A percentile compares a stretch with the other conserved stretches of the same genome.
Conservation (phyloP, 2,329 filamentous ascomycete genomes). For the Apiospora pterosperma region DNA sequence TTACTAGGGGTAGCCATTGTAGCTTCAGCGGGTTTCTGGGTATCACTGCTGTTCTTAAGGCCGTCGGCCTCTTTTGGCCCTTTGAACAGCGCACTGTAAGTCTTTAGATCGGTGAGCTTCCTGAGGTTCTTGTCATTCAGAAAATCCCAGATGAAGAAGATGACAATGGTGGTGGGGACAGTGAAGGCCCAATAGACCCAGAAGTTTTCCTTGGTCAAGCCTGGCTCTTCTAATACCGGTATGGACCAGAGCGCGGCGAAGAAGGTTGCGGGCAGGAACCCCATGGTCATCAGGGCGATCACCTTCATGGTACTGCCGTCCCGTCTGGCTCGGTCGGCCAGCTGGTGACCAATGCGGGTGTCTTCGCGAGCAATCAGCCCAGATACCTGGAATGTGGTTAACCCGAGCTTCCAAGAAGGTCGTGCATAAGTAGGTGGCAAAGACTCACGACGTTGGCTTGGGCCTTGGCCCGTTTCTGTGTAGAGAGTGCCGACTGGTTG, state of each 20-base stretch:
- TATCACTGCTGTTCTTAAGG: not conserved
- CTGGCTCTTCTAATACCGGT: slow-evolving; percentile 6
- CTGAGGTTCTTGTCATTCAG: slow-evolving; percentile 4
- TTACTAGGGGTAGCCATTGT: not conserved
- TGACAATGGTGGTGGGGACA: slow-evolving; percentile 2
- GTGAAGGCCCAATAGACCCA: slow-evolving; percentile 12
- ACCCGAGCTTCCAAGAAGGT: too few relatives aligned
- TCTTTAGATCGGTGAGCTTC: not conserved
- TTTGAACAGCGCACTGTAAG: not conserved
- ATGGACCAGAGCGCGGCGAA: slow-evolving; percentile 28
- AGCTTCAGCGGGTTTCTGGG: not conserved
- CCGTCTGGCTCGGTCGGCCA: slow-evolving; percentile 20
- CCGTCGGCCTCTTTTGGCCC: not conserved
- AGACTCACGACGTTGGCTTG: slow-evolving; percentile 9
- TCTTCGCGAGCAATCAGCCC: slow-evolving; percentile 4
- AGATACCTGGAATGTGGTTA: not conserved
- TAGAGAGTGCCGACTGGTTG: slow-evolving; percentile 1
- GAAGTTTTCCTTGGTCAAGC: slow-evolving; percentile 5
- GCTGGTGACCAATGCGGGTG: not conserved
- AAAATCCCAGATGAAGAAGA: slow-evolving; percentile 10
- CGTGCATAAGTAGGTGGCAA: not conserved
- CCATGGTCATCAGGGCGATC: slow-evolving; percentile 35
- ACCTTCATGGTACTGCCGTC: slow-evolving; percentile 34
- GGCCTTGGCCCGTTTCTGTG: slow-evolving; percentile 8
- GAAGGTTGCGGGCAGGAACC: slow-evolving; percentile 38